These are phyloP conservation scores for Suillus weaverae DNA, from an alignment of 768 basidiomycete species.

Conservation along the genomic window DNA sequence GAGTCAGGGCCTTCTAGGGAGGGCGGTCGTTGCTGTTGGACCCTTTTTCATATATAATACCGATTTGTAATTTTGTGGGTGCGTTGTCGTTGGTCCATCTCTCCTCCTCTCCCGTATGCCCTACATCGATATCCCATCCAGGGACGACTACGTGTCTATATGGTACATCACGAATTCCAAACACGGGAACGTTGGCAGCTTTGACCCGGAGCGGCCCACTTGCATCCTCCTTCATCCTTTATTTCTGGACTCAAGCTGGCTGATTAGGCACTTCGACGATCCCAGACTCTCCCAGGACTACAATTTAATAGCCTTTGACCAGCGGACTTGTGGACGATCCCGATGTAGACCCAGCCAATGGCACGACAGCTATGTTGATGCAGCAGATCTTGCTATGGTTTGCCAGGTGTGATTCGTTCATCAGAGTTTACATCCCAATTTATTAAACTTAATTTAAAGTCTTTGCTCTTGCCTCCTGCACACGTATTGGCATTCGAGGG, in stretches of 20 bases:
- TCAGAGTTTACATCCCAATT: not conserved
- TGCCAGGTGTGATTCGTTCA: slow-evolving; percentile 48
- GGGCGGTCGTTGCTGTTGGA: not conserved
- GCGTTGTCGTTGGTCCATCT: not conserved
- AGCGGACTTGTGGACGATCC: slow-evolving; percentile 62
- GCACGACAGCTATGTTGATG: slow-evolving; percentile 77
- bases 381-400: slow-evolving; percentile 71
- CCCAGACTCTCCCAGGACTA: slow-evolving; percentile 54
- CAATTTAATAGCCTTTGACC: slow-evolving; percentile 78
- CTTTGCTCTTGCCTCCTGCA: slow-evolving; percentile 61
- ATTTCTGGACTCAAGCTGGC: slow-evolving; percentile 70
- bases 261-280: slow-evolving; percentile 66
- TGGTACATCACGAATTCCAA: slow-evolving; percentile 70
- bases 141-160: slow-evolving; percentile 67
- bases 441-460: slow-evolving; percentile 34
- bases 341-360: slow-evolving; percentile 49
- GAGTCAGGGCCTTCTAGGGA: slow-evolving; percentile 14
- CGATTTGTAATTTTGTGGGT: slow-evolving; percentile 9
- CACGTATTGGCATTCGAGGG: slow-evolving; percentile 74
- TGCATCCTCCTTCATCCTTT: slow-evolving; percentile 67
- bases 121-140: slow-evolving; percentile 61
- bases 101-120: slow-evolving; percentile 48
- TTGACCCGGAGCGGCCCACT: slow-evolving; percentile 65
- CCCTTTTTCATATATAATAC: slow-evolving; percentile 21
- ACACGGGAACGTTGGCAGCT: slow-evolving; percentile 60